Base-by-base conservation (phyloP, 768 basidiomycete species). In the Sutorius australiensis region DNA sequence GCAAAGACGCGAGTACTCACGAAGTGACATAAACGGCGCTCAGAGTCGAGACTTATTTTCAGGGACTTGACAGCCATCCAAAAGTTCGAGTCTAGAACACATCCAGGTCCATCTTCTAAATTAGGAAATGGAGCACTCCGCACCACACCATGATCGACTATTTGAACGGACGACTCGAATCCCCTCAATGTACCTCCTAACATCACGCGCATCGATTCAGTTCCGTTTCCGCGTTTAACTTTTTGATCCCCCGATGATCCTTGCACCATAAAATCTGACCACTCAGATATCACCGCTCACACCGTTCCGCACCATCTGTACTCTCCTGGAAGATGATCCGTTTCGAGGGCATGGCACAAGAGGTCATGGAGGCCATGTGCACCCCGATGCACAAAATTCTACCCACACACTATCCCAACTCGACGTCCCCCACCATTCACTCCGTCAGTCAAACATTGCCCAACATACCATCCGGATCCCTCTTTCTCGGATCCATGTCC, bases 321-420 rank as follows among this genome's bases (percentile, higher is more conserved):
- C 19, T 48, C 5, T 45, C 28, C 37, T 4, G 38, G n/a, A 47
- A 53, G 28, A 89, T 89, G 87, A 89, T 90, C 65, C 82, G 87
- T 48, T 89, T 89, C 76, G 87, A 89, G 67, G 80, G 76, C 50
- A 73, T 89, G 55, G 77, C 87, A 12, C 80, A 82, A 28, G 87
- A 89, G 61, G 85, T 89, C 45, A 82, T 86, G 78, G 84, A 88
- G 67, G 84, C 88, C 7, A 87, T 90, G 83, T 89, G 87, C 73
- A 90, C 87, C 0, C 88, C 88, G 0, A 89, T 90, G 88, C 87
- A 90, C 70, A 78, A 79, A 57, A 80, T 90, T 62, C 73, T 88
- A 12, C 76, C 73, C 9, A 49, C 79, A 31, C 69, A 47, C n/a
- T 56, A 67, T 46, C 60, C 63, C 7, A 43, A 48, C 17, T 36